Conservation (phyloP, 176 grass and related monocot genomes). For the Oryza meyeriana region DNA sequence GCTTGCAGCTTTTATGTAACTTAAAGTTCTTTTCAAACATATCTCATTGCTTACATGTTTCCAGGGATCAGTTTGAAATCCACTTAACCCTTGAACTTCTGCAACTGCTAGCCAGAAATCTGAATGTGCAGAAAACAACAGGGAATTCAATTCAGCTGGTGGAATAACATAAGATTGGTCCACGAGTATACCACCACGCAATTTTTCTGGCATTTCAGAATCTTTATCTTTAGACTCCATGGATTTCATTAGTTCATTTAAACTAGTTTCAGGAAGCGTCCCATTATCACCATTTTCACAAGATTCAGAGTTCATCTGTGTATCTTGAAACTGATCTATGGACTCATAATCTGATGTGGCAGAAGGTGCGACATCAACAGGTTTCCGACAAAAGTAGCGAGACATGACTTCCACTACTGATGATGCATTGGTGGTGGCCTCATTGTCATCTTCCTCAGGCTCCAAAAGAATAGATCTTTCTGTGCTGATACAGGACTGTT, state of each 20-base stretch:
- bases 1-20: slow-evolving; percentile 75
- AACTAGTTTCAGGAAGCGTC: slow-evolving; percentile 24
- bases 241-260: slow-evolving; percentile 75
- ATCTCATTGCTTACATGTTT: slow-evolving; percentile 53
- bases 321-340: slow-evolving; percentile 16
- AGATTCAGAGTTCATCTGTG: slow-evolving; percentile 24
- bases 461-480: slow-evolving; percentile 48
- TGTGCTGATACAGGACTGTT: slow-evolving; percentile 27
- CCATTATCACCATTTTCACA: slow-evolving; percentile 32
- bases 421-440: slow-evolving; percentile 20
- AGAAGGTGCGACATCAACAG: slow-evolving; percentile 21
- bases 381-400: slow-evolving; percentile 48
- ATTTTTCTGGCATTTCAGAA: slow-evolving; percentile 61
- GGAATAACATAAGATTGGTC: slow-evolving; percentile 70
- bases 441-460: slow-evolving; percentile 35
- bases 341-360: background rate
- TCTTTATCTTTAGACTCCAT: slow-evolving; percentile 68
- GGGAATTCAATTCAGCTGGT: slow-evolving; percentile 68
- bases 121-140: slow-evolving; percentile 75
- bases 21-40: slow-evolving; percentile 67
- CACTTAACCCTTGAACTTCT: slow-evolving; percentile 69
- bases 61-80: slow-evolving; percentile 64
- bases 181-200: slow-evolving; percentile 72
- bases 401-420: slow-evolving; percentile 51
- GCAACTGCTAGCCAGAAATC: slow-evolving; percentile 69